phyloP scores from a whole-genome alignment of 345 rosid species.

The Syzygium aqueum region DNA sequence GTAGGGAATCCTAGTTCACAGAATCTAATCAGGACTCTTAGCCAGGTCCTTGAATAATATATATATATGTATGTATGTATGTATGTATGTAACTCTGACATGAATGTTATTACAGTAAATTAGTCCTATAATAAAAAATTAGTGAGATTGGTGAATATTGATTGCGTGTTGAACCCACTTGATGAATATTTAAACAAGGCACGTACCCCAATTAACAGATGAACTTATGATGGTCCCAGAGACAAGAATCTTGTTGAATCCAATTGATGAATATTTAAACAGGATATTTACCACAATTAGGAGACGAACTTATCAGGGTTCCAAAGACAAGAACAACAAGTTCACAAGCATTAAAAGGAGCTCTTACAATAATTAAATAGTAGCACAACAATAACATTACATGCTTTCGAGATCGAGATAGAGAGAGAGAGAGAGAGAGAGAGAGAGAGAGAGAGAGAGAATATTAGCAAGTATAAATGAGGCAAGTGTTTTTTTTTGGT shows the following conservation, averaged over 20 bases:
- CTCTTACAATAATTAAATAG: not conserved
- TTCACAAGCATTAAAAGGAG: not conserved
- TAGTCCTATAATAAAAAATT: not conserved
- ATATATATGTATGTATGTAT: not conserved
- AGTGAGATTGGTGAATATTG: not conserved
- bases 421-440: not conserved
- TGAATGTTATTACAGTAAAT: not conserved
- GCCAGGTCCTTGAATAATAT: not conserved
- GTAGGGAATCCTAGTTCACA: not conserved
- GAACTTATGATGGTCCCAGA: not conserved
- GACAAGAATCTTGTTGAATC: not conserved
- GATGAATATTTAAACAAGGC: not conserved
- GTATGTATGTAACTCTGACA: not conserved
- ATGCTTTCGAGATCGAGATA: not conserved
- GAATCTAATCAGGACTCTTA: not conserved
- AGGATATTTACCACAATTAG: not conserved
- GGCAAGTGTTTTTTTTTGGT: not conserved
- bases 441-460: not conserved
- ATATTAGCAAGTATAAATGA: not conserved
- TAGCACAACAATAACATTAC: not conserved
- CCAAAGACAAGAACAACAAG: not conserved
- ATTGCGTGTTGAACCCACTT: not conserved
- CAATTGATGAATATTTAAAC: not conserved
- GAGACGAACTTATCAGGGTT: not conserved
- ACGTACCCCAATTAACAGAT: not conserved